Conservation (phyloP, 2,329 filamentous ascomycete species). For the Colletotrichum sidae region DNA sequence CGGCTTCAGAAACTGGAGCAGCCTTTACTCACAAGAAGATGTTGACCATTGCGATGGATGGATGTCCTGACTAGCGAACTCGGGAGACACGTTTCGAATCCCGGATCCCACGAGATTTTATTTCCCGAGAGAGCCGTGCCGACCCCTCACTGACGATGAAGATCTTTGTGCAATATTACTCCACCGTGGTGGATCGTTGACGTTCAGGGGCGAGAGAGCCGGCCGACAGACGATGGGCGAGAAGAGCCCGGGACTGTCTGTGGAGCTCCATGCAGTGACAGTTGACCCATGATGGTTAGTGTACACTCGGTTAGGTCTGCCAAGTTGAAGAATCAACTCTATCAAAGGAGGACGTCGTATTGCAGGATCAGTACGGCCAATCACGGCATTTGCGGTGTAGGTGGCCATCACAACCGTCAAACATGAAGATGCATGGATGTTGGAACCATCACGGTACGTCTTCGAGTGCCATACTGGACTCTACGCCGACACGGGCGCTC, state of each 20-base stretch:
- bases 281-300: background rate
- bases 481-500: too few relatives aligned
- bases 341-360: too few relatives aligned
- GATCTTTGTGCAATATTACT: constrained; percentile 7
- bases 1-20: background rate
- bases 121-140: background rate
- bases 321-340: too few relatives aligned
- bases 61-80: background rate
- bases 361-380: too few relatives aligned
- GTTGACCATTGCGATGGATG: constrained; percentile 6
- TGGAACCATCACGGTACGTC: too few relatives aligned
- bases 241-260: constrained; percentile 2
- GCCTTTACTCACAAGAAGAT: constrained; percentile 15
- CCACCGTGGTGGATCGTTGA: constrained; percentile 16
- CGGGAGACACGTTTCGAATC: constrained; percentile 2
- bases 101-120: constrained; percentile 18
- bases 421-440: too few relatives aligned
- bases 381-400: too few relatives aligned
- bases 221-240: too few relatives aligned
- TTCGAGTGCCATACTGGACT: too few relatives aligned
- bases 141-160: constrained; percentile 21
- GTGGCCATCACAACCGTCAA: too few relatives aligned
- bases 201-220: constrained; percentile 1
- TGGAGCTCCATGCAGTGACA: constrained; percentile 20
- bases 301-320: too few relatives aligned